These are phyloP conservation scores for Metschnikowia shivogae DNA, from an alignment of 805 yeast species.

Conservation along the genomic window DNA sequence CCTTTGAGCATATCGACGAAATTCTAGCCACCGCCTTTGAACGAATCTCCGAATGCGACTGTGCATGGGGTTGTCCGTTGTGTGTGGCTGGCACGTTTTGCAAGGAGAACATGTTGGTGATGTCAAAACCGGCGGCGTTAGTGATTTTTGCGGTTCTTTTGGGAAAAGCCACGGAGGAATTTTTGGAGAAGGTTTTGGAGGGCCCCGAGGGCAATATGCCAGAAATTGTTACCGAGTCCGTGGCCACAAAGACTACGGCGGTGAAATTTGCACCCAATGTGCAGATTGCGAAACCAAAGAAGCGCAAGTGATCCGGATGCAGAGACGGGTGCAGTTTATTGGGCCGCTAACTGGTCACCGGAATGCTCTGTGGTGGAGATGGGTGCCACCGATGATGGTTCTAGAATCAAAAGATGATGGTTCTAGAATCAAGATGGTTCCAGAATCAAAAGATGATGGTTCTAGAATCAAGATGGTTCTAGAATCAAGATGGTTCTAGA, in stretches of 20 bases:
- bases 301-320: neutral
- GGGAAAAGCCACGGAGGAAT: constrained; percentile 47
- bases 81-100: constrained; percentile 86
- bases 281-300: constrained; percentile 25
- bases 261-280: constrained; percentile 64
- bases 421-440: too few species aligned
- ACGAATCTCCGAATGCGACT: constrained; percentile 59
- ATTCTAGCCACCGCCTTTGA: constrained; percentile 57
- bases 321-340: too few species aligned
- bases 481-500: too few species aligned
- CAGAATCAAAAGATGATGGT: too few species aligned
- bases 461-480: too few species aligned
- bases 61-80: constrained; percentile 77
- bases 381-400: too few species aligned
- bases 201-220: constrained; percentile 83
- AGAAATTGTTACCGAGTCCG: constrained; percentile 61
- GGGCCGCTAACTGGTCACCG: too few species aligned
- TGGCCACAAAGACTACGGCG: constrained; percentile 47
- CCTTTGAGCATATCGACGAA: constrained; percentile 72
- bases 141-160: constrained; percentile 61
- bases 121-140: constrained; percentile 82
- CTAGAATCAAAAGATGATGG: too few species aligned
- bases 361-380: too few species aligned
- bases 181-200: constrained; percentile 45
- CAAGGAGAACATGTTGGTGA: constrained; percentile 72